These are phyloP conservation scores for Penicillium chermesinum DNA, from an alignment of 495 filamentous ascomycete genomes.

Conservation along the genomic window DNA sequence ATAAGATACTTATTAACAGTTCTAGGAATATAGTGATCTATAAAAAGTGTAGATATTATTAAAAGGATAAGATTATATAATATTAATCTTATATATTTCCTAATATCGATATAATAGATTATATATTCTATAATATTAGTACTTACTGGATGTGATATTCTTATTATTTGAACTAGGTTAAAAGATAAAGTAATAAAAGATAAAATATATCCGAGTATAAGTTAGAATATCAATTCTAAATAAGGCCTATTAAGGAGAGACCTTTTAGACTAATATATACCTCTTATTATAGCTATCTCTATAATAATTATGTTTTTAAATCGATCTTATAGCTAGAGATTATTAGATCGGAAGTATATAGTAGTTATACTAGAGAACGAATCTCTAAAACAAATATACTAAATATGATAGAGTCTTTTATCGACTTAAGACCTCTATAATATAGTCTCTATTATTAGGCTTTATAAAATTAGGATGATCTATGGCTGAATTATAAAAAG, in stretches of 20 bases:
- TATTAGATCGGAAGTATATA: neutral
- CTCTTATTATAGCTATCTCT: neutral
- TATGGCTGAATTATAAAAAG: neutral
- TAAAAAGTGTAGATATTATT: conserved; percentile 25
- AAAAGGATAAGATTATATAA: conserved; percentile 11
- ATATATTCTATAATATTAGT: conserved; percentile 1
- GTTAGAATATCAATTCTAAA: conserved; percentile 9
- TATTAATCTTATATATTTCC: conserved; percentile 2
- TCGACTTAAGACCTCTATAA: too few species aligned
- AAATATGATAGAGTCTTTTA: too few species aligned
- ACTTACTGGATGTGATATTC: conserved; percentile 7
- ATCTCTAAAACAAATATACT: too few species aligned
- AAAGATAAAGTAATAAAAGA: conserved; percentile 3
- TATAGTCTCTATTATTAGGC: too few species aligned
- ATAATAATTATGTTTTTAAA: neutral
- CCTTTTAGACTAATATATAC: neutral
- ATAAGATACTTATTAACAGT: conserved; percentile 22
- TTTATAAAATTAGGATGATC: neutral
- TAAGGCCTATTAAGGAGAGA: conserved; percentile 6
- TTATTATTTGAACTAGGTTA: conserved; percentile 14
- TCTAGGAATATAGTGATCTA: conserved; percentile 26
- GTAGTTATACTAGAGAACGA: neutral
- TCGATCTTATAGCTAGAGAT: neutral
- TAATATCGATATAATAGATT: conserved; percentile 12
- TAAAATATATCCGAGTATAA: conserved; percentile 4